Evolutionary conservation across 257 asterid species (phyloP), one percentile per base, ranked within the genome.

Genomic region (Thymus quinquecostatus): DNA sequence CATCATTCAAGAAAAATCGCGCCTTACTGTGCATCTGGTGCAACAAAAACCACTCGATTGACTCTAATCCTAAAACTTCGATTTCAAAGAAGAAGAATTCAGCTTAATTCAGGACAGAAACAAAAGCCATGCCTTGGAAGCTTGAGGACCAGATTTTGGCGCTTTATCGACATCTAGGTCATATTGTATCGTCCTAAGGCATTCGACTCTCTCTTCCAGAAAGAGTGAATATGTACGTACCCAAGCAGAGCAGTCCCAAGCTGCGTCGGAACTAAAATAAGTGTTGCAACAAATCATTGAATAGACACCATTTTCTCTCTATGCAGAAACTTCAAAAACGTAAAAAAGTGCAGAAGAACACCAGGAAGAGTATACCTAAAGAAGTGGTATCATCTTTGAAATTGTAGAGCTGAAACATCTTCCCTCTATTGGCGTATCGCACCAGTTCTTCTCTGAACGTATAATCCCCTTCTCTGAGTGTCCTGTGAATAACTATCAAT

Each of bases 221-320:
- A 80, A 92, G 49, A 84, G 87, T 8, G 96, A 92, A 68, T 90
- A 92, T 5, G 96, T 79, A 28, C 98, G 84, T 0, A 92, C 90
- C 96, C 98, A 92, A 36, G 96, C 92, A 48, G 97, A 88, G 81
- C 98, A 92, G 80, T 92, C 98, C 96, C 97, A 93, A 50, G 97
- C 97, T 93, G 88, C 85, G 82, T 34, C 38, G 49, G 10, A 64
- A 78, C 72, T 58, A 73, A 28, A 21, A 43, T 12, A 67, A 63
- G 56, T 28, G 64, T 86, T 58, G 77, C 64, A 58, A 66, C 60
- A 57, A 11, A 30, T 58, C 63, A 58, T 58, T 54, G 60, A 54
- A 32, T 3, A 8, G 12, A 55, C 21, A 56, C 3, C 41, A 57
- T 57, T 33, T 34, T 32, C 10, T 32, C 10, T 58, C 13, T 7